Percentiles rank a stretch among this genome's conserved stretches.
Conservation (phyloP, 2,329 filamentous ascomycete genomes). For the Zelopaecilomyces penicillatus region DNA sequence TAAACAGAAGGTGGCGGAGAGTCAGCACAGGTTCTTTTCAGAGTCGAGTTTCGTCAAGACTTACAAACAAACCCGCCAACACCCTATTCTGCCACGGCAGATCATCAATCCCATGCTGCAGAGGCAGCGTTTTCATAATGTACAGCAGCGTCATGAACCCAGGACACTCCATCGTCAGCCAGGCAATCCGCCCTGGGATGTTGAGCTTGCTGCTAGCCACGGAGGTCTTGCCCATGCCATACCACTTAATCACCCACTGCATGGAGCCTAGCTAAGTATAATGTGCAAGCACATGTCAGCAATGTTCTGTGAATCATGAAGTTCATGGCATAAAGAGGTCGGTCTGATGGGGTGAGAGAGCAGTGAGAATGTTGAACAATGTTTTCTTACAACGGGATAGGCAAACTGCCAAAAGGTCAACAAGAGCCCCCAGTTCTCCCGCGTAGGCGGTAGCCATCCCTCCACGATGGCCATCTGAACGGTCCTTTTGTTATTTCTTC, state of each 20-base stretch:
- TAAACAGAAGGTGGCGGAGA: constrained; percentile 19
- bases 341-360: constrained; percentile 9
- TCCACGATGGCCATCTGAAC: constrained; percentile 37
- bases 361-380: neutral
- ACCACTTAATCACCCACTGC: constrained; percentile 74
- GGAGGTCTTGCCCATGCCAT: constrained; percentile 91
- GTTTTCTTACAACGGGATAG: constrained; percentile 41
- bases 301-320: neutral
- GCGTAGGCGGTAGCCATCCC: constrained; percentile 49
- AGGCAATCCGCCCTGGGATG: constrained; percentile 78
- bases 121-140: constrained; percentile 61
- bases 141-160: constrained; percentile 74
- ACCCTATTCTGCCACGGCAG: constrained; percentile 73
- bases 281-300: neutral
- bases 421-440: constrained; percentile 48
- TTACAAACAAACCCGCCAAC: constrained; percentile 58
- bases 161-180: constrained; percentile 80
- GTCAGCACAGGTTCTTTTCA: constrained; percentile 7
- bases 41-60: constrained; percentile 14
- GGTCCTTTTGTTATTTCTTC: too few relatives aligned
- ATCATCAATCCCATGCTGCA: constrained; percentile 44
- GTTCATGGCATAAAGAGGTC: neutral
- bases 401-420: constrained; percentile 43
- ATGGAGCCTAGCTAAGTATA: constrained; percentile 52
- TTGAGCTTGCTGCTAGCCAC: constrained; percentile 67